A percentile compares a stretch with the other conserved stretches of the same genome.
These are phyloP conservation scores for Cladosporium cucumerinum DNA, from an alignment of 2,329 filamentous ascomycete genomes.

Conservation along the genomic window DNA sequence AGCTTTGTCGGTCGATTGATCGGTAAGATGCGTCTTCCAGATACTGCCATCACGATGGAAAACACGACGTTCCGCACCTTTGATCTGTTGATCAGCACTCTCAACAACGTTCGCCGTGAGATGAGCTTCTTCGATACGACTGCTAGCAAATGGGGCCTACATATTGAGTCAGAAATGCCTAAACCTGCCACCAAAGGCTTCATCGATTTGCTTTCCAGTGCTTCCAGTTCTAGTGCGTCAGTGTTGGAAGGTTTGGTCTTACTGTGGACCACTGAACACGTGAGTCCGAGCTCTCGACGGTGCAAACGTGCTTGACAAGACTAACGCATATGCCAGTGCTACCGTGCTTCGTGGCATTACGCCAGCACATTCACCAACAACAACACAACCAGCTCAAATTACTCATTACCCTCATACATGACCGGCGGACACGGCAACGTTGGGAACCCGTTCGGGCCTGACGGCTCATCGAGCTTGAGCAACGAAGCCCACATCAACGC, in stretches of 20 bases:
- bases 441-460: background rate
- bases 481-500: constrained; percentile 46
- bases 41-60: constrained; percentile 41
- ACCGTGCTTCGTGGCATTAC: constrained; percentile 48
- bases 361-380: constrained; percentile 42
- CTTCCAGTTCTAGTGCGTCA: constrained; percentile 48
- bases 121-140: constrained; percentile 66
- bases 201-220: constrained; percentile 59
- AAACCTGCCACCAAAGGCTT: constrained; percentile 52
- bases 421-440: constrained; percentile 11
- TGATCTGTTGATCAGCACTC: constrained; percentile 60
- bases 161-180: constrained; percentile 45
- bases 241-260: constrained; percentile 67
- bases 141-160: constrained; percentile 57
- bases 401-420: constrained; percentile 34
- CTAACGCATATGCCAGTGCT: constrained; percentile 37
- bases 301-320: background rate
- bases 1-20: constrained; percentile 64
- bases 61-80: constrained; percentile 56
- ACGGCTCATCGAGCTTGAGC: constrained; percentile 26
- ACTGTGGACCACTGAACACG: constrained; percentile 73
- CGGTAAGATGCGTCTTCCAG: constrained; percentile 57
- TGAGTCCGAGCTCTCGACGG: constrained; percentile 29
- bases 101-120: constrained; percentile 65
- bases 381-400: constrained; percentile 26